Percentiles rank a stretch among this genome's conserved stretches.
phyloP scores from a whole-genome alignment of 164 flowering plant species.

The Piper longum region DNA sequence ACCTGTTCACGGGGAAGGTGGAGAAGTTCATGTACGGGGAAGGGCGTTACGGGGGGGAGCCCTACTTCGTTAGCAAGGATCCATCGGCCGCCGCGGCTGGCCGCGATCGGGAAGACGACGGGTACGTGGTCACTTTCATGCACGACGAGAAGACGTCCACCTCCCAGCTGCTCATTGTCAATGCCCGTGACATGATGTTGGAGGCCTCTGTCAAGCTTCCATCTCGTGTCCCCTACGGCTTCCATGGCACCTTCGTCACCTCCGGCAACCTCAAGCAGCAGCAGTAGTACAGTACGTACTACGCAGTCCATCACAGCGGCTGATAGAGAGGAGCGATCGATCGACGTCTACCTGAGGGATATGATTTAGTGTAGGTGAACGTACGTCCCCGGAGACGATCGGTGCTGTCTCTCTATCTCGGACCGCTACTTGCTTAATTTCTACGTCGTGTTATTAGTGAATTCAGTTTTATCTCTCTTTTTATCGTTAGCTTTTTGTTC shows the following conservation, averaged over 20 bases:
- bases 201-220: constrained; percentile 24
- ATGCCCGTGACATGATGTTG: constrained; percentile 15
- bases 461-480: neutral
- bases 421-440: neutral
- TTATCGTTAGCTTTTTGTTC: neutral
- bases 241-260: constrained; percentile 46
- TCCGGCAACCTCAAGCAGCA: constrained; percentile 42
- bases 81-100: constrained; percentile 9
- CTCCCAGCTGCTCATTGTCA: constrained; percentile 24
- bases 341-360: constrained; percentile 22
- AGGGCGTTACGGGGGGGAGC: constrained; percentile 62
- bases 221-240: constrained; percentile 36
- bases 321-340: neutral
- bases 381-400: constrained; percentile 22
- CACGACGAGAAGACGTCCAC: constrained; percentile 42
- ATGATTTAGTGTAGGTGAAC: constrained; percentile 1
- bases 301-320: neutral
- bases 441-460: neutral
- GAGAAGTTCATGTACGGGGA: constrained; percentile 49
- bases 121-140: constrained; percentile 56
- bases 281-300: constrained; percentile 1
- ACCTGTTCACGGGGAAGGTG: constrained; percentile 52
- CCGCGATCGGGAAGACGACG: constrained; percentile 49
- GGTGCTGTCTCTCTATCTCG: neutral
- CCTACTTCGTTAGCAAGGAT: constrained; percentile 46